phyloP scores from a whole-genome alignment of 176 grass and related monocot genomes.

The Oryza australiensis region DNA sequence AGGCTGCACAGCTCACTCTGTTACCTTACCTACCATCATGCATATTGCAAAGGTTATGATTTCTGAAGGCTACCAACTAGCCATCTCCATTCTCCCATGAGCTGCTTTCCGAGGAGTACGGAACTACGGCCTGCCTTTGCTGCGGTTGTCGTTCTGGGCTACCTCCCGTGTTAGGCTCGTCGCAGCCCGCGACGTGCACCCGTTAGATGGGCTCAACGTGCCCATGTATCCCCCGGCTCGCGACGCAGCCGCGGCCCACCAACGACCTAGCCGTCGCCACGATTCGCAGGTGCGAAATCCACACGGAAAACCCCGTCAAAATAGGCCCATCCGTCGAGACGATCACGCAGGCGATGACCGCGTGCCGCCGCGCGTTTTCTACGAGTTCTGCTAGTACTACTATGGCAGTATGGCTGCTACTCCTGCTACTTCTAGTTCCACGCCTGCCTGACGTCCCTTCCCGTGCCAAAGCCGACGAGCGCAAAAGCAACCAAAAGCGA shows the following conservation, averaged over 20 bases:
- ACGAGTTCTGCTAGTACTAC: neutral
- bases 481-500: slow-evolving; percentile 56
- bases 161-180: too few relatives aligned
- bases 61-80: neutral
- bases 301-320: neutral
- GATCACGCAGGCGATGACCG: too few relatives aligned
- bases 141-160: too few relatives aligned
- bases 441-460: slow-evolving; percentile 40
- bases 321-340: neutral
- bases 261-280: neutral
- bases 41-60: neutral
- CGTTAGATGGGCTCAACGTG: too few relatives aligned
- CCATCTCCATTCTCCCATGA: neutral
- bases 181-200: too few relatives aligned
- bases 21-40: neutral
- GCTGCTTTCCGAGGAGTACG: neutral
- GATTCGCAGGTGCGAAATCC: too few relatives aligned
- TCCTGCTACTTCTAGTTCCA: neutral
- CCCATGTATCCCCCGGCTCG: neutral
- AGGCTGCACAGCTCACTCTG: neutral
- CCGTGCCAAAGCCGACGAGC: slow-evolving; percentile 56
- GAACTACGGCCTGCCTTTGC: neutral
- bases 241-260: neutral
- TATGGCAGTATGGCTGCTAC: neutral
- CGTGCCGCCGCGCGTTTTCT: neutral